These are phyloP conservation scores for Xerocomus alliaceus DNA, from an alignment of 1,284 basidiomycete species.

Conservation along the genomic window DNA sequence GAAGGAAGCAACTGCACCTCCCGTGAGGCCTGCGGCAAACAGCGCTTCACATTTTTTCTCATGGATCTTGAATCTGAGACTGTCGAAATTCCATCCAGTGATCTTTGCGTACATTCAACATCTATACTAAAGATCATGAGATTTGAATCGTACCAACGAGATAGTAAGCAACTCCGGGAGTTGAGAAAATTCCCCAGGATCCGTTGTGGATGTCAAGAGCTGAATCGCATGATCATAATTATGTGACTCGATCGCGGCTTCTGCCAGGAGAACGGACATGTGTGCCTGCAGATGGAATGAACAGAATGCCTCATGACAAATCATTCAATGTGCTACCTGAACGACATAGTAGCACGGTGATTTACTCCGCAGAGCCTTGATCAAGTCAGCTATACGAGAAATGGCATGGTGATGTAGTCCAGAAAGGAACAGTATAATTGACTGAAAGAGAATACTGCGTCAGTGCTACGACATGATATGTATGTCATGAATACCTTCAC, in stretches of 20 bases:
- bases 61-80: conserved; percentile 13
- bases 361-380: background rate
- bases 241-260: conserved; percentile 15
- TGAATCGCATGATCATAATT: conserved; percentile 16
- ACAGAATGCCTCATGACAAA: background rate
- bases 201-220: conserved; percentile 12
- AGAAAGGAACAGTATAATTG: conserved; percentile 19
- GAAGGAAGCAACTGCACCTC: conserved; percentile 13
- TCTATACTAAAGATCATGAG: background rate
- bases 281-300: conserved; percentile 8
- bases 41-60: conserved; percentile 19
- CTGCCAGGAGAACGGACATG: conserved; percentile 25
- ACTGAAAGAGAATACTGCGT: conserved; percentile 14
- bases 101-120: conserved; percentile 19
- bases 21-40: conserved; percentile 16
- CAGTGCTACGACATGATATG: background rate
- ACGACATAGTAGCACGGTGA: background rate
- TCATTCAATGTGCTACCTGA: too few relatives aligned
- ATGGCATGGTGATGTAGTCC: conserved; percentile 18
- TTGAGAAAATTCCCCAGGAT: conserved; percentile 8
- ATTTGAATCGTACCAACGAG: conserved; percentile 22
- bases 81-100: conserved; percentile 23
- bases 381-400: conserved; percentile 18
- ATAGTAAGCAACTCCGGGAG: conserved; percentile 22
- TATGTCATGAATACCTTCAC: conserved; percentile 15